A percentile compares a stretch with the other conserved stretches of the same genome.
Evolutionary conservation across 139 green algal genomes (phyloP).

Genomic region (Picochlorum sp.): DNA sequence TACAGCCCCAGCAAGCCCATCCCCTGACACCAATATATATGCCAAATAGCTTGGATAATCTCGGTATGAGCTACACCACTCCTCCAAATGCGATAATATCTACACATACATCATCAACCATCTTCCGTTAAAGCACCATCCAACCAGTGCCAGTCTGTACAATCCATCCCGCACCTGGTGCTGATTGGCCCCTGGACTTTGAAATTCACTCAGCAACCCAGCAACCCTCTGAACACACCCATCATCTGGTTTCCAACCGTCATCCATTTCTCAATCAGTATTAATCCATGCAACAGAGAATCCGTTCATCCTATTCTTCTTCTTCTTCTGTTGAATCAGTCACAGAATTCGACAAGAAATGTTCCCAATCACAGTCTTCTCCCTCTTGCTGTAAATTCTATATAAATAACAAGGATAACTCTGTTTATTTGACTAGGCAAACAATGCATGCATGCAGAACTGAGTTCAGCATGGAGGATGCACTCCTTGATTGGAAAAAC

Average conservation of each 20-base stretch:
- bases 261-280: background rate
- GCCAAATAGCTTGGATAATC: constrained; percentile 96
- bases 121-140: background rate
- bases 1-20: constrained; percentile 65
- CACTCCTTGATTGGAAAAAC: no score
- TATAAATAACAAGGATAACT: no score
- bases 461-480: no score
- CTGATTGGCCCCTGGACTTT: constrained; percentile 77
- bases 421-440: no score
- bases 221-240: constrained; percentile 65
- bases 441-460: no score
- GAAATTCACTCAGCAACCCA: constrained; percentile 61
- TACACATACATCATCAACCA: constrained; percentile 22
- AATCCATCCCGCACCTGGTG: constrained; percentile 34
- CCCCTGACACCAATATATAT: constrained; percentile 68
- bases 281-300: no score
- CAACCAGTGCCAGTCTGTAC: background rate
- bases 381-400: no score
- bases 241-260: constrained; percentile 13
- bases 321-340: no score
- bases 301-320: no score
- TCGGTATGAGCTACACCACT: constrained; percentile 50
- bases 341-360: no score
- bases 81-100: constrained; percentile 78
- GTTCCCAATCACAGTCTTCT: no score